A percentile compares a stretch with the other conserved stretches of the same genome.
Evolutionary conservation across 192 early-diverging fungal species (phyloP).

Genomic region (Jimgerdemannia lactiflua): DNA sequence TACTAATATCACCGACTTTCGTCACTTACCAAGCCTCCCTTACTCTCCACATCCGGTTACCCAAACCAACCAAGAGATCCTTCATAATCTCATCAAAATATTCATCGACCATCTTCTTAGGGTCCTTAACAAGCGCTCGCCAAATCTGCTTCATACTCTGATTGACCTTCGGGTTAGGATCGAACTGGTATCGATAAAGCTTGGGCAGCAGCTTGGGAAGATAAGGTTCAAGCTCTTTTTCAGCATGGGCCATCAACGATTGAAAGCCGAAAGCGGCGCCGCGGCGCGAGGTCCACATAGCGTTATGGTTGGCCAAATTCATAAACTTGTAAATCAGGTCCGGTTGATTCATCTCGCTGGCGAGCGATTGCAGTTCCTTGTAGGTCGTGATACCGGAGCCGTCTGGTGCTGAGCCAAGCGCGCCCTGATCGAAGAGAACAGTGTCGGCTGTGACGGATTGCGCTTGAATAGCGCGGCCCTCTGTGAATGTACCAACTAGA

Average conservation of each 20-base stretch:
- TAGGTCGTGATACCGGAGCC: constrained; percentile 69
- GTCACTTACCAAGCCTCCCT: constrained; percentile 60
- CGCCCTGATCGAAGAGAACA: constrained; percentile 63
- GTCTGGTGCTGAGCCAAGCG: constrained; percentile 74
- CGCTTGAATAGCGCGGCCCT: constrained; percentile 54
- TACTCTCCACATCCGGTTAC: constrained; percentile 81
- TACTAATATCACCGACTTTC: constrained; percentile 27
- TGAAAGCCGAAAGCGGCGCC: constrained; percentile 89
- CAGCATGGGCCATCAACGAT: constrained; percentile 74
- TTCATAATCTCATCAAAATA: constrained; percentile 80
- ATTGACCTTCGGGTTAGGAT: constrained; percentile 85
- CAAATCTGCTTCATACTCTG: constrained; percentile 92
- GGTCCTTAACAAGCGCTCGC: constrained; percentile 66
- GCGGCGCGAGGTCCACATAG: constrained; percentile 86
- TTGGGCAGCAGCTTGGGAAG: constrained; percentile 75
- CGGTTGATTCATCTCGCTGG: constrained; percentile 91
- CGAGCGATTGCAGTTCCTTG: constrained; percentile 82
- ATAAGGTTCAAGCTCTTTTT: constrained; percentile 77
- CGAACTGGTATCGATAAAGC: constrained; percentile 88
- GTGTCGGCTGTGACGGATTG: constrained; percentile 68
- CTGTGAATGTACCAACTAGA: constrained; percentile 74
- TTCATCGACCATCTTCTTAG: constrained; percentile 67
- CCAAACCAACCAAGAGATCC: constrained; percentile 74
- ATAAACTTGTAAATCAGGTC: constrained; percentile 94
- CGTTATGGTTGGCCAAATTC: constrained; percentile 89